Evolutionary conservation across 371 early-diverging fungal genomes (phyloP).

Genomic region (Rhizopus stolonifer): DNA sequence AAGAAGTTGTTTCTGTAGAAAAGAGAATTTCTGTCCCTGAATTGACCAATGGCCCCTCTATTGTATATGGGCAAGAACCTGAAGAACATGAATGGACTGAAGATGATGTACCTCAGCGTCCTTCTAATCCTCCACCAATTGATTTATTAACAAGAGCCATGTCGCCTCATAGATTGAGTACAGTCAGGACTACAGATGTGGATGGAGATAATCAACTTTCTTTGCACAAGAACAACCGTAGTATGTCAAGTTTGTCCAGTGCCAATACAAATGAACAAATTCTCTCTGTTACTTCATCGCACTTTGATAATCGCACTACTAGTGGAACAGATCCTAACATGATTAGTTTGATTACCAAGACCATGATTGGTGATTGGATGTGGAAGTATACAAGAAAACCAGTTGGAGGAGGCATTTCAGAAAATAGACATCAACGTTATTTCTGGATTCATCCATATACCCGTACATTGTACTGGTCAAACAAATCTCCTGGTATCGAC

Average conservation of each 20-base stretch:
- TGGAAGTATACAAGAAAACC: conserved; percentile 67
- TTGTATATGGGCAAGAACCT: conserved; percentile 18
- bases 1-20: background rate
- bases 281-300: conserved; percentile 15
- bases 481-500: conserved; percentile 71
- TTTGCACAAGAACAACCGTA: conserved; percentile 1
- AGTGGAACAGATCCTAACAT: conserved; percentile 18
- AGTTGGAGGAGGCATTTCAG: conserved; percentile 52
- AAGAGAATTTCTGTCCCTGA: background rate
- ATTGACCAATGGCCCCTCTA: conserved; percentile 9
- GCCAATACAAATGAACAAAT: conserved; percentile 25
- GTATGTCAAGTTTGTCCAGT: conserved; percentile 28
- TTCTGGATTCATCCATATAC: conserved; percentile 81
- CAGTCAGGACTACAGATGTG: conserved; percentile 7
- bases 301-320: conserved; percentile 13
- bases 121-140: conserved; percentile 30
- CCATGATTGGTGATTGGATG: conserved; percentile 75
- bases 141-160: conserved; percentile 20
- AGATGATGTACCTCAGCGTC: conserved; percentile 25
- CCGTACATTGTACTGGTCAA: conserved; percentile 71
- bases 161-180: conserved; percentile 11
- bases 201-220: conserved; percentile 2
- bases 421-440: conserved; percentile 65
- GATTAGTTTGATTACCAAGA: conserved; percentile 66
- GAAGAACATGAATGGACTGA: conserved; percentile 5